These are phyloP conservation scores for Pythium aquatile DNA, from an alignment of 352 stramenopile species.

Conservation along the genomic window DNA sequence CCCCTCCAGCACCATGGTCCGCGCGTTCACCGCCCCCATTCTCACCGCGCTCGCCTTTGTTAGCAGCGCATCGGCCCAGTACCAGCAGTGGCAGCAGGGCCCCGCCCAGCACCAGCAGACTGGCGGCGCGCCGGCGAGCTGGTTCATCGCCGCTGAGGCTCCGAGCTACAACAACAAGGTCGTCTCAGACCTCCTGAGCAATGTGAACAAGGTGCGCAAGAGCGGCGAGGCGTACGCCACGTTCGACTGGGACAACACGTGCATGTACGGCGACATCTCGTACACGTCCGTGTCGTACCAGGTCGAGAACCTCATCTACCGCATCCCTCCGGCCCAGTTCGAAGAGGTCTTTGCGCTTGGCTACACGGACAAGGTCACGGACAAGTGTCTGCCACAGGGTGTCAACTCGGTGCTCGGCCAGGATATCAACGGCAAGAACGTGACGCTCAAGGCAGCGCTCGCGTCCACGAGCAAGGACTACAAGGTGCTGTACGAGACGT, in stretches of 20 bases:
- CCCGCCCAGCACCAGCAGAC: constrained; percentile 10
- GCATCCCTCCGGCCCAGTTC: constrained; percentile 42
- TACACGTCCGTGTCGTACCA: constrained; percentile 65
- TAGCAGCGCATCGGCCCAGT: not conserved
- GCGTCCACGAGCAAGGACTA: constrained; percentile 13
- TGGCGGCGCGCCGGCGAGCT: constrained; percentile 16
- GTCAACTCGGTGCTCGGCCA: constrained; percentile 45
- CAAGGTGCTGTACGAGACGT: constrained; percentile 46
- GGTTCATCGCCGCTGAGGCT: constrained; percentile 45
- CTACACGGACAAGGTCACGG: constrained; percentile 46
- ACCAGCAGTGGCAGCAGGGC: not conserved
- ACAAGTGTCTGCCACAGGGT: constrained; percentile 45
- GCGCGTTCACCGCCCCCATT: not conserved
- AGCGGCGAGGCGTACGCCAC: constrained; percentile 46
- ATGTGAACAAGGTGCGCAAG: constrained; percentile 32
- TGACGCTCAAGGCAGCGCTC: constrained; percentile 40
- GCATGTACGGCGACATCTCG: constrained; percentile 66
- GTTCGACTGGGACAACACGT: constrained; percentile 71
- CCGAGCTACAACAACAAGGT: constrained; percentile 61
- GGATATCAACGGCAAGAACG: constrained; percentile 38
- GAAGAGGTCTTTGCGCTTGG: constrained; percentile 45
- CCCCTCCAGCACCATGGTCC: constrained; percentile 1
- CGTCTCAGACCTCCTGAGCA: constrained; percentile 37
- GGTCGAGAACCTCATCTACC: constrained; percentile 54
- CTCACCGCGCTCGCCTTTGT: constrained; percentile 9